phyloP scores from a whole-genome alignment of 805 yeast species.

The Grigorovia humatica region DNA sequence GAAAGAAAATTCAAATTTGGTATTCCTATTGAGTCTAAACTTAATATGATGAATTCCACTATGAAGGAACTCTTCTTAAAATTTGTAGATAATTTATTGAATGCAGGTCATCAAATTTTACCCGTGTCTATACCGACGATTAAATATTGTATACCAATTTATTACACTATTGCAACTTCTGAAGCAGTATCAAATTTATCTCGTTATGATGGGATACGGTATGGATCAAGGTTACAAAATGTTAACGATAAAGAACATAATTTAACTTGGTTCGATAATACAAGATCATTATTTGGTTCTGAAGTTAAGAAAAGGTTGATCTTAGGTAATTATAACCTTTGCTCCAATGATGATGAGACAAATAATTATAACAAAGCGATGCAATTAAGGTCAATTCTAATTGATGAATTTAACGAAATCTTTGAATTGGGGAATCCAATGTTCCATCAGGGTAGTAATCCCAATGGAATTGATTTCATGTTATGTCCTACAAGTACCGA shows the following conservation, averaged over 20 bases:
- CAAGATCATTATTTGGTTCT: slow-evolving; percentile 63
- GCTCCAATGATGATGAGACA: slow-evolving; percentile 53
- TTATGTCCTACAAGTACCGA: slow-evolving; percentile 63
- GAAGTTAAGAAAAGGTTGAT: slow-evolving; percentile 79
- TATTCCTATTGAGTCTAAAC: slow-evolving; percentile 54
- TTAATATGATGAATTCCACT: slow-evolving; percentile 41
- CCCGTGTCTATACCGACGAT: slow-evolving; percentile 66
- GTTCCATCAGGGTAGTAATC: slow-evolving; percentile 20
- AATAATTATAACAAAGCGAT: slow-evolving; percentile 75
- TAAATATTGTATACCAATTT: slow-evolving; percentile 59
- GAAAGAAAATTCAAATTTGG: slow-evolving; percentile 44
- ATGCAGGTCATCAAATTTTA: slow-evolving; percentile 40
- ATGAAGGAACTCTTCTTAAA: slow-evolving; percentile 40
- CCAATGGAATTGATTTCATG: slow-evolving; percentile 53
- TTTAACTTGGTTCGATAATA: slow-evolving; percentile 35
- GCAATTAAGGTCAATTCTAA: slow-evolving; percentile 47
- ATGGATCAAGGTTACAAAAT: slow-evolving; percentile 44
- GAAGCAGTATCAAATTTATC: slow-evolving; percentile 92
- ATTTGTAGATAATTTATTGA: slow-evolving; percentile 35
- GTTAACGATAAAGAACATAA: slow-evolving; percentile 8
- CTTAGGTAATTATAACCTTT: slow-evolving; percentile 74
- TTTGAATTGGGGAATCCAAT: slow-evolving; percentile 41
- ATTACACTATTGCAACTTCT: slow-evolving; percentile 81
- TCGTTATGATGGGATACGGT: slow-evolving; percentile 83
- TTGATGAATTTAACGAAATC: slow-evolving; percentile 52